phyloP scores from a whole-genome alignment of 257 asterid genomes.

The Ilex aquifolium region DNA sequence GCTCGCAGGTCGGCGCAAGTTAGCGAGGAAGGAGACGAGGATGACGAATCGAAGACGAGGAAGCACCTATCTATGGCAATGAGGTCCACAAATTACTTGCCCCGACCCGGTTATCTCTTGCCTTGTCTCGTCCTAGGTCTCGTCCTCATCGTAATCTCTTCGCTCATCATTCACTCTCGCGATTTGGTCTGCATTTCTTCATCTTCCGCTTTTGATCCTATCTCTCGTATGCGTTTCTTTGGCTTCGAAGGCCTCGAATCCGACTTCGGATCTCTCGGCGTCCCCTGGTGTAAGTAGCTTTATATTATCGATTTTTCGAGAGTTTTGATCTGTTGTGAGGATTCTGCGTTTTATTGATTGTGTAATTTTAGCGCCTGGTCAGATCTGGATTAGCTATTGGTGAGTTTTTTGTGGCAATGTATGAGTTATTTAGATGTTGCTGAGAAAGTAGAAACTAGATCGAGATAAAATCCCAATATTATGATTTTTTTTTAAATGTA shows the following conservation, averaged over 20 bases:
- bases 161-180: conserved; percentile 43
- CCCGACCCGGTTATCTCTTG: conserved; percentile 68
- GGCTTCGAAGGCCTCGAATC: conserved; percentile 77
- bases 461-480: no score
- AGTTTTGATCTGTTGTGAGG: no score
- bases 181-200: conserved; percentile 87
- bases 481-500: no score
- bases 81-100: conserved; percentile 55
- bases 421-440: no score
- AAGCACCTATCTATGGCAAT: conserved; percentile 46
- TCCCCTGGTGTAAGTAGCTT: conserved; percentile 87
- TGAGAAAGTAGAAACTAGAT: no score
- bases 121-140: conserved; percentile 51
- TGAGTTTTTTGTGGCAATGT: no score
- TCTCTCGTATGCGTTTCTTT: conserved; percentile 70
- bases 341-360: no score
- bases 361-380: no score
- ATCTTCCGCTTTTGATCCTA: conserved; percentile 42
- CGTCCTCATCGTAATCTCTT: conserved; percentile 36
- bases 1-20: conserved; percentile 59
- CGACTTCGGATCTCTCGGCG: conserved; percentile 97
- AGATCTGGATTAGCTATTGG: no score
- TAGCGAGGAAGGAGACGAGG: conserved; percentile 11
- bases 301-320: neutral
- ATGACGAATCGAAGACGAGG: conserved; percentile 70